These are phyloP conservation scores for Hypomyces rosellus DNA, from an alignment of 2,329 filamentous ascomycete species.

Conservation along the genomic window DNA sequence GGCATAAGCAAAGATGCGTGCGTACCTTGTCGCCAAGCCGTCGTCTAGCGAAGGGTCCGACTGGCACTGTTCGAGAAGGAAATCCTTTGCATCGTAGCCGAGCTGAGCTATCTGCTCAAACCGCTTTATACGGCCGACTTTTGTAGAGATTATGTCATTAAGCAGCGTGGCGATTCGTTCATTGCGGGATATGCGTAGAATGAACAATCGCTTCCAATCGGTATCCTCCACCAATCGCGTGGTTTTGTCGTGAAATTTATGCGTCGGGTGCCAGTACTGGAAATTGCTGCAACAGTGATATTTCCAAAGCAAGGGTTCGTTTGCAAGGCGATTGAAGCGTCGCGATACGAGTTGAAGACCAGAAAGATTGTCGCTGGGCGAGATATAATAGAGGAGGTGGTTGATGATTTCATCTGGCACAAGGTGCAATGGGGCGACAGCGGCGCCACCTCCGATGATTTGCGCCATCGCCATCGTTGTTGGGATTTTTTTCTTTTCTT, in stretches of 20 bases:
- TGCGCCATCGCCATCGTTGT: slow-evolving; percentile 11
- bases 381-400: slow-evolving; percentile 62
- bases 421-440: slow-evolving; percentile 33
- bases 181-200: slow-evolving; percentile 49
- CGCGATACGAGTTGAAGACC: slow-evolving; percentile 50
- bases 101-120: slow-evolving; percentile 64
- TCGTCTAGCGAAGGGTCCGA: slow-evolving; percentile 59
- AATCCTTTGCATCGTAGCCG: slow-evolving; percentile 87
- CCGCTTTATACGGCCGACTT: slow-evolving; percentile 61
- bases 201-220: slow-evolving; percentile 69
- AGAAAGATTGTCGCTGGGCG: slow-evolving; percentile 47
- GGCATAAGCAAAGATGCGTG: not conserved
- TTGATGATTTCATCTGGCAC: slow-evolving; percentile 83
- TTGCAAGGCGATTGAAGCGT: slow-evolving; percentile 58
- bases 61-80: slow-evolving; percentile 60
- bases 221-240: slow-evolving; percentile 46
- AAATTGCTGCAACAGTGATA: slow-evolving; percentile 64
- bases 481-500: not conserved
- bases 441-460: not conserved
- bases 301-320: slow-evolving; percentile 74
- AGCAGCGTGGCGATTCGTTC: slow-evolving; percentile 47
- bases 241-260: slow-evolving; percentile 55
- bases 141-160: slow-evolving; percentile 63
- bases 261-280: slow-evolving; percentile 65
- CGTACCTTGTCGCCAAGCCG: slow-evolving; percentile 64